Base-by-base conservation (phyloP, 495 filamentous ascomycete genomes). In the Tuber indicum region DNA sequence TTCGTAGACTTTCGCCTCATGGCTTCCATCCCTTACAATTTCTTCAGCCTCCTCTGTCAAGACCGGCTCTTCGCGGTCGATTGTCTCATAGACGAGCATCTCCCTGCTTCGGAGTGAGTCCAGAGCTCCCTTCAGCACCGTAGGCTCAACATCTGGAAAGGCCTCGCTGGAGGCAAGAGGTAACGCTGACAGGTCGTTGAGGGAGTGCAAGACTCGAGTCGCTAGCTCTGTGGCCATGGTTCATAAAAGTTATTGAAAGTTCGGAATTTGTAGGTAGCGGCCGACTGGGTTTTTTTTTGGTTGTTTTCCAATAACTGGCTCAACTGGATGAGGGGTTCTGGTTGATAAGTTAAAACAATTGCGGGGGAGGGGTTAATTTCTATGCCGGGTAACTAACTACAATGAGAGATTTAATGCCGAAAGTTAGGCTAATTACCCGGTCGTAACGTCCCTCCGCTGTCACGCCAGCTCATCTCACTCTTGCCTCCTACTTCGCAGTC, bases 1-100 rank as follows among this genome's bases (percentile, higher is more conserved):
- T 77, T 94, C 90, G 85, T 97, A 99, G 72, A 99, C 94, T 81
- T 93, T 94, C 75, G 92, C 95, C 85, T 99, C 96, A 86, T 97
- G 95, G 81, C 92, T 96, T 72, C 96, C 95, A 86, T 97, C 90
- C 77, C 89, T 87, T 69, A 89, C 91, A 83, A 98, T 94, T 75
- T 87, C 86, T 77, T 92, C 88, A 12, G 90, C 95, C 83, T 98
- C 95, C 12, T 88, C 84, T 44, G 95, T 96, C 78, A 98, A 86
- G 36, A 90, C 83, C n/a, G 90, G 88, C 75, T 92, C 89, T 84
- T 98, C 94, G 74, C 88, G 86, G 75, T 97, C 94, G 42, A 91
- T 87, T 39, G 92, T 91, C 70, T 97, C 91, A 85, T 96, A 97
- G 75, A 87, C 85, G 78, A 98, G 87, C 94, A 99, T 97, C 43